Evolutionary conservation across 352 stramenopile genomes (phyloP), one percentile per base, ranked within the genome.

Genomic region (Pythium oligandrum): DNA sequence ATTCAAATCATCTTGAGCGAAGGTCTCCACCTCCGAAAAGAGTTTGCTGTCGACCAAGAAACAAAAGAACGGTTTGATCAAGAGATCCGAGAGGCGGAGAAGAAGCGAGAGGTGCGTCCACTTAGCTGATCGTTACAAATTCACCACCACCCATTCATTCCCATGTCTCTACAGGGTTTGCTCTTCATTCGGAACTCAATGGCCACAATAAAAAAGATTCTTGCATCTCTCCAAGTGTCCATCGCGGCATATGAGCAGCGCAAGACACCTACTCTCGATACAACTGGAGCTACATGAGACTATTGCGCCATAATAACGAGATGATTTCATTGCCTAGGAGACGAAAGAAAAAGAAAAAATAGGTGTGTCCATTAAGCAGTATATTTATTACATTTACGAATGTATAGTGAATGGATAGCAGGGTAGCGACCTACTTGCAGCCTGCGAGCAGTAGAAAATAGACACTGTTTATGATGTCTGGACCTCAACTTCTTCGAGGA

Each of bases 1-100:
- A 62, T 66, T 33, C 53, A 66, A 42, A 52, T 39, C 4, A 66
- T 66, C 11, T 44, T 61, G 4, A 57, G 45, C 0, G 59, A 66
- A 12, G 59, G 59, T 6, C 45, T 46, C 0, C 53, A 66, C 31
- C 53, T 61, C 39, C 59, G 62, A 17, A 31, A 55, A 12, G 45
- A 46, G 17, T 62, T 66, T 17, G 53, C 59, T 2, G 44, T 40
- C 1, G 43, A 56, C 1, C 50, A 57, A 4, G 53, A 61, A n/a
- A 52, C 57, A 32, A 53, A 58, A 26, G 17, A 26, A 26, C 17
- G 17, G 17, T 26, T 26, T 26, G 17, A 26, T 8, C 37, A 53
- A n/a, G 30, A 8, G 5, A 30, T 61, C 1, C 39, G 45, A 34
- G 33, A 38, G 3, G 36, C 48, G 2, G 53, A 61, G 7, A 55